Conservation (phyloP, 2,329 filamentous ascomycete species). For the Basipetospora chlamydospora region DNA sequence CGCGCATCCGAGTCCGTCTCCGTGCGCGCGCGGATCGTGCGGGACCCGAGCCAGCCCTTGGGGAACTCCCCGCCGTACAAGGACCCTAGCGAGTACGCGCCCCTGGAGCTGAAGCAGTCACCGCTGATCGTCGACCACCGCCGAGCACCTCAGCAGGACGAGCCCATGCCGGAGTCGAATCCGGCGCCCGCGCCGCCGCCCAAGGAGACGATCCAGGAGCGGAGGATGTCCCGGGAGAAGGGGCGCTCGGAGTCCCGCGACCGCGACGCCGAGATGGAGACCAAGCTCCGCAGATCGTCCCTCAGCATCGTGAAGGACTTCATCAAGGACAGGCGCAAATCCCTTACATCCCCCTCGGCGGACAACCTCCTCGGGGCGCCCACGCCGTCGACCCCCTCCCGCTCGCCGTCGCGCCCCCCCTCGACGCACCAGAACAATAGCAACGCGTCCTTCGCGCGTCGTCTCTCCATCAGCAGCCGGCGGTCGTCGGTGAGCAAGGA, state of each 20-base stretch:
- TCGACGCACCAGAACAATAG: slow-evolving; percentile 32
- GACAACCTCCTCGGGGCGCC: slow-evolving; percentile 20
- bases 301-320: slow-evolving; percentile 45
- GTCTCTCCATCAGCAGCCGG: slow-evolving; percentile 49
- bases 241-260: slow-evolving; percentile 21
- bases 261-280: slow-evolving; percentile 18
- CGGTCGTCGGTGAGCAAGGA: slow-evolving; percentile 37
- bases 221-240: slow-evolving; percentile 28
- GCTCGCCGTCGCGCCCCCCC: slow-evolving; percentile 32
- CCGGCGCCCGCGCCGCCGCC: slow-evolving; percentile 13
- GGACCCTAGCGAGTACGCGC: slow-evolving; percentile 28
- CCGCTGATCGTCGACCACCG: slow-evolving; percentile 43
- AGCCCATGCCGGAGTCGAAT: slow-evolving; percentile 15
- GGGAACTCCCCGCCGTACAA: slow-evolving; percentile 25
- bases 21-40: slow-evolving; percentile 71
- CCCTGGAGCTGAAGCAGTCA: slow-evolving; percentile 42
- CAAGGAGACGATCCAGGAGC: slow-evolving; percentile 33
- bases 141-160: slow-evolving; percentile 31
- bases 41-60: slow-evolving; percentile 38
- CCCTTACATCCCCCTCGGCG: slow-evolving; percentile 31
- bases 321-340: slow-evolving; percentile 43
- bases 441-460: slow-evolving; percentile 40
- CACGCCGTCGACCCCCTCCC: slow-evolving; percentile 16
- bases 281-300: slow-evolving; percentile 38
- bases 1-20: slow-evolving; percentile 69